Base-by-base conservation (phyloP, 169 alveolate species). In the Plasmodium fragile region DNA sequence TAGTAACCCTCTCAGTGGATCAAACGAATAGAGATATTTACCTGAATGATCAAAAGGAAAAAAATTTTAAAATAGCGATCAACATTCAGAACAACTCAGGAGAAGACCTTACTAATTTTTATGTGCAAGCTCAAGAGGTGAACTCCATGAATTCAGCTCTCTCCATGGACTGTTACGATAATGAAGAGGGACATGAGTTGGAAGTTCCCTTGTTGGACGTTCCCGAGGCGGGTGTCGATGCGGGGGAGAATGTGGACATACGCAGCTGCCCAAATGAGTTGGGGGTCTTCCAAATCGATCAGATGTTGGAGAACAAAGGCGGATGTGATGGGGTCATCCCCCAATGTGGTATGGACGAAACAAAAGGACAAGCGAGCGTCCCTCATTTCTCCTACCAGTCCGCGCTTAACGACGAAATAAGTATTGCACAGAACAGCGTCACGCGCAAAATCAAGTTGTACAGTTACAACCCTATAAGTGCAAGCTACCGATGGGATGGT, bases 61-160 rank as follows among this genome's bases (percentile, higher is more conserved):
- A 72, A 73, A 25, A 3, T 52, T 10, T 85, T 8, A 30, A 85
- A 85, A 75, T 85, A 49, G 70, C 45, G 22, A 32, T 85, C 2
- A 85, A 85, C 65, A 85, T 85, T 73, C 81, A 75, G 36, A 85
- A 85, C 69, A 85, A 85, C 39, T 49, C 85, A 52, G 80, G 79
- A n/a, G 34, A 52, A 34, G 93, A 85, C 25, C 30, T 85, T 25
- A 28, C 18, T n/a, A 55, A 85, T 34, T 85, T 82, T 52, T 85
- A 85, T 75, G 81, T 85, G 65, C 93, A 85, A 28, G 93, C 65
- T 7, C 28, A 77, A 10, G 93, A 85, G 65, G 25, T 85, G 81
- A 85, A 72, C 13, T 71, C 87, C 25, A 45, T 85, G 77, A 30
- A 53, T 32, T 73, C 84, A 0, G 25, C 32, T 1, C 28, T 34